phyloP scores from a whole-genome alignment of 768 basidiomycete genomes.

The Boletus reticulatus region DNA sequence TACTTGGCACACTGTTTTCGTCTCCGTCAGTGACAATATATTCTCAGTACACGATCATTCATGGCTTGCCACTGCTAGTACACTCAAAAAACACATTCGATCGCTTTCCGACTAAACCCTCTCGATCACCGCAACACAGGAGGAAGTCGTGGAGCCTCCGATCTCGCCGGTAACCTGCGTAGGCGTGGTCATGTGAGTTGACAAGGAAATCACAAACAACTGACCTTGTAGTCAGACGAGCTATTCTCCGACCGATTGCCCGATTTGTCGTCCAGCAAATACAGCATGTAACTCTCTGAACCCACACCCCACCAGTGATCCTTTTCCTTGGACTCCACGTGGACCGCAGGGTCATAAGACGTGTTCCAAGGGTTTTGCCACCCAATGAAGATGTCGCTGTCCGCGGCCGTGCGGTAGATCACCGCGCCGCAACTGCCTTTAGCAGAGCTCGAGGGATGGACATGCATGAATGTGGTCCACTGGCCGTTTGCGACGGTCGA shows the following conservation, averaged over 20 bases:
- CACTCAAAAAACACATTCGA: no score
- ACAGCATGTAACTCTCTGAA: background rate
- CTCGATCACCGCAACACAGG: background rate
- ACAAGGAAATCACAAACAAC: background rate
- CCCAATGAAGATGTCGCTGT: background rate
- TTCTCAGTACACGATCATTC: no score
- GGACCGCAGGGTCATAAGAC: background rate
- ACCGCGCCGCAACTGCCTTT: background rate
- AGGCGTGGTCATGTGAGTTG: no score
- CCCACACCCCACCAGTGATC: background rate
- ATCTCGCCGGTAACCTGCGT: background rate
- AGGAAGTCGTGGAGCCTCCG: background rate
- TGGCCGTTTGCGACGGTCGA: background rate
- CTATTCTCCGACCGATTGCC: background rate
- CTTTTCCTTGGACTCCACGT: background rate
- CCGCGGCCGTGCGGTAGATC: background rate
- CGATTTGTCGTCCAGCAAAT: background rate
- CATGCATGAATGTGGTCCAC: background rate
- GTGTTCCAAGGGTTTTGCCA: background rate
- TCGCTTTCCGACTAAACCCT: background rate
- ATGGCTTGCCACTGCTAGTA: no score
- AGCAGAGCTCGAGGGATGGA: background rate
- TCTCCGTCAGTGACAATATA: no score
- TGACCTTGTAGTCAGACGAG: background rate
- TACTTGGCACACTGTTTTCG: no score